Conservation (phyloP, 2,329 filamentous ascomycete genomes). For the Aschersonia sp. region DNA sequence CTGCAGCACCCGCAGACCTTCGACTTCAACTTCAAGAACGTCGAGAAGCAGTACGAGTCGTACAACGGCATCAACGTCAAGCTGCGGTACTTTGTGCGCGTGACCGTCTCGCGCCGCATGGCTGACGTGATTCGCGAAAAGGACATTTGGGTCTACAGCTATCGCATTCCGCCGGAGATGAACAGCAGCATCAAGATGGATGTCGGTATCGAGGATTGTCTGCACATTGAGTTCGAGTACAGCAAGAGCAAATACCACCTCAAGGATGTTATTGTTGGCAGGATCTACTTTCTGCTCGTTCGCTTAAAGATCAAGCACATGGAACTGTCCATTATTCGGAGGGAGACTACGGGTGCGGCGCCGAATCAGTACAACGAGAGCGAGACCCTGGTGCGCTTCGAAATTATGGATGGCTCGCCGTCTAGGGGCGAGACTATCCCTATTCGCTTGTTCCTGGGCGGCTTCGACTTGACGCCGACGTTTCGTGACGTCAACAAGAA, state of each 20-base stretch:
- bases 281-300: conserved; percentile 96
- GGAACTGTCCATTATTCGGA: conserved; percentile 93
- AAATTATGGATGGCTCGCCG: conserved; percentile 99
- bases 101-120: conserved; percentile 94
- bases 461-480: conserved; percentile 93
- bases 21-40: conserved; percentile 99
- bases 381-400: conserved; percentile 92
- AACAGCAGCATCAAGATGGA: conserved; percentile 99
- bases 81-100: conserved; percentile 93
- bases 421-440: conserved; percentile 91
- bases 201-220: conserved; percentile 95
- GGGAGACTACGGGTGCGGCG: conserved; percentile 90
- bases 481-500: conserved; percentile 99
- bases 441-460: conserved; percentile 90
- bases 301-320: conserved; percentile 99
- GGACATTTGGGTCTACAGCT: conserved; percentile 99
- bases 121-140: conserved; percentile 97
- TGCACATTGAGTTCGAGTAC: conserved; percentile 99
- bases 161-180: conserved; percentile 94
- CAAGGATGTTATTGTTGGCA: conserved; percentile 95
- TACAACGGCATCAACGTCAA: conserved; percentile 99
- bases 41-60: conserved; percentile 99
- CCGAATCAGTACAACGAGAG: conserved; percentile 99
- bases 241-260: conserved; percentile 98
- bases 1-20: conserved; percentile 97